Evolutionary conservation across 108 stramenopile species (phyloP).

Genomic region (Pseudonitzschia delicatissima): DNA sequence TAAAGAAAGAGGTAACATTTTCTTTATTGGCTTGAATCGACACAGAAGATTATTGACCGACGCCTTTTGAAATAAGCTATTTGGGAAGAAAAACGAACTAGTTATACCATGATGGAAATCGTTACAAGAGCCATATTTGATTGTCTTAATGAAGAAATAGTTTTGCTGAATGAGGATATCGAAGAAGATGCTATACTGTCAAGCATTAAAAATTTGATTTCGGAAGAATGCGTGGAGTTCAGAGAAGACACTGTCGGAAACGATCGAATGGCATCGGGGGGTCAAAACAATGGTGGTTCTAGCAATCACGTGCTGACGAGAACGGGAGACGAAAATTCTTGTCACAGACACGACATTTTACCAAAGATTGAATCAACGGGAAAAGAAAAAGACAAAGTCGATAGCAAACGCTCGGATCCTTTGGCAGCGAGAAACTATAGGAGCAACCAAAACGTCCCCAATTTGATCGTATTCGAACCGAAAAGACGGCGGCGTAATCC

Average conservation of each 20-base stretch:
- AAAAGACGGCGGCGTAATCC: background rate
- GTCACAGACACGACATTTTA: background rate
- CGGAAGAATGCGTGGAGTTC: background rate
- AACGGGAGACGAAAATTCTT: background rate
- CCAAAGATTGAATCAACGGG: background rate
- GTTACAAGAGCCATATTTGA: background rate
- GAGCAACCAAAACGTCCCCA: background rate
- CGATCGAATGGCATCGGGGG: background rate
- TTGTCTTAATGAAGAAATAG: background rate
- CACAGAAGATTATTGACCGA: too few species aligned
- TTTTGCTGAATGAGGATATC: background rate
- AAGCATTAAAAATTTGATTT: background rate
- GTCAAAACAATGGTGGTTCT: background rate
- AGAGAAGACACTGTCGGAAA: background rate
- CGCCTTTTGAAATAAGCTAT: too few species aligned
- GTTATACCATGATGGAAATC: background rate
- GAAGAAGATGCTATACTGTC: background rate
- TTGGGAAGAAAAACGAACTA: too few species aligned
- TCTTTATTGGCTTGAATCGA: too few species aligned
- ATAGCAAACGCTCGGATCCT: background rate
- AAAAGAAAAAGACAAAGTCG: background rate
- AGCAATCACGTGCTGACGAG: background rate
- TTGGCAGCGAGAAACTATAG: background rate
- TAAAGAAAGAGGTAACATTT: too few species aligned
- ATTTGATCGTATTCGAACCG: background rate